Base-by-base conservation (phyloP, 2,329 filamentous ascomycete species). In the Botrytis hyacinthi region DNA sequence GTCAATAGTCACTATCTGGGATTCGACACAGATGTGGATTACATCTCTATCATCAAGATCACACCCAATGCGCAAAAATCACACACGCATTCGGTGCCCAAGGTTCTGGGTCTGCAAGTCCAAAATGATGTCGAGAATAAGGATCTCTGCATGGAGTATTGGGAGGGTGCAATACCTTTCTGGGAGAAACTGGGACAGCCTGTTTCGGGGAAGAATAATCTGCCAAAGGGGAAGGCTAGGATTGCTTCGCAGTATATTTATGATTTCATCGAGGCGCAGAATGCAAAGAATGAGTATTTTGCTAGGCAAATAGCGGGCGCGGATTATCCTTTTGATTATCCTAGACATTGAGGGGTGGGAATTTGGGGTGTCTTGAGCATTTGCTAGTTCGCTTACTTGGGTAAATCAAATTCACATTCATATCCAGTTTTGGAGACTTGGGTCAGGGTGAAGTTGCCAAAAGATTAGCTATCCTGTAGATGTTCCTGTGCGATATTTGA, bases 131-230 rank as follows among this genome's bases (percentile, higher is more conserved):
- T 59, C 9, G 37, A 69, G 10, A 12, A 69, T 26, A 26, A 54
- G 22, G 8, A 29, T 9, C 35, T 44, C 29, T 69, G 37, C 4
- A 12, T 3, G n/a, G 12, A 70, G 10, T 6, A 54, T 42, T 70
- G 37, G 51, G 51, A 70, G 29, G 67, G 37, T 4, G 51, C 67
- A 0, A 70, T 70, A 32, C 37, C 51, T 4, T 40, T 70, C 10
- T 70, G 67, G 48, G 48, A 59, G 12, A 70, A 44, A 26, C 37
- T 70, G 0, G 67, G 51, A 18, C n/a, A 70, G n/a, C 51, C 67
- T 1, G 44, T 59, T 16, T 60, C 12, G 14, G 67, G n/a, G 8
- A 16, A 29, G 4, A 42, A 44, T 42, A 59, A 70, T 42, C 5
- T 57, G 12, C 35, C 40, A 22, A 51, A 59, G 18, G 37, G 37